These are phyloP conservation scores for Mortierella sp. DNA, from an alignment of 371 early-diverging fungal genomes.

Conservation along the genomic window DNA sequence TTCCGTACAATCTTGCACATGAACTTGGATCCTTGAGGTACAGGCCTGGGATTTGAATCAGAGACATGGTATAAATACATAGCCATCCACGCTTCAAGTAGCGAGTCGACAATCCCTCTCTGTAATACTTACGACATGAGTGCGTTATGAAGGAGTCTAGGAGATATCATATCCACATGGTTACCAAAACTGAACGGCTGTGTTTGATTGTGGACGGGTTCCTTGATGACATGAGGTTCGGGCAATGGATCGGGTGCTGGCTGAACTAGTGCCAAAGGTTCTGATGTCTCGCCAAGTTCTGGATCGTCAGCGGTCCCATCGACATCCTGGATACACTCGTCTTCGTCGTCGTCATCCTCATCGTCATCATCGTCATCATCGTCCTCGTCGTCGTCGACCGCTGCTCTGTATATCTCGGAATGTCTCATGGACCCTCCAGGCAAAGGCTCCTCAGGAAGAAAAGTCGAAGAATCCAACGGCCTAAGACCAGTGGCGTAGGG, in stretches of 20 bases:
- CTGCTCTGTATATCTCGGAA: no score
- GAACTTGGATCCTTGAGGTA: conserved; percentile 77
- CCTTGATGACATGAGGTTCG: conserved; percentile 40
- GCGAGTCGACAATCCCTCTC: no score
- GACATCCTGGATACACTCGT: conserved; percentile 3
- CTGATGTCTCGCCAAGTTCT: background rate
- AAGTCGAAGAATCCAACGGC: no score
- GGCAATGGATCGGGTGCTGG: conserved; percentile 43
- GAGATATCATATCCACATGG: conserved; percentile 24
- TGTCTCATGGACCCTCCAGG: no score
- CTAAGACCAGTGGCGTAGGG: no score
- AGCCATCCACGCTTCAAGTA: no score
- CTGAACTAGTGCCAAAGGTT: conserved; percentile 24
- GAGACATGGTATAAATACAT: no score
- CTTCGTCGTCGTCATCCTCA: conserved; percentile 14
- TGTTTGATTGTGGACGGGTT: conserved; percentile 32
- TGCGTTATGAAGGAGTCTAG: conserved; percentile 37
- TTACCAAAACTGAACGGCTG: conserved; percentile 43
- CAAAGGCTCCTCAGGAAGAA: no score
- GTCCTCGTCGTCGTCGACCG: background rate
- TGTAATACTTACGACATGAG: conserved; percentile 50
- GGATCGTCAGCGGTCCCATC: background rate
- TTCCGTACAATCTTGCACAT: conserved; percentile 81
- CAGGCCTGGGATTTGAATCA: conserved; percentile 61
- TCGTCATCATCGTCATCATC: conserved; percentile 4